phyloP scores from a whole-genome alignment of 2,329 filamentous ascomycete species.

The Colletotrichum lentis region DNA sequence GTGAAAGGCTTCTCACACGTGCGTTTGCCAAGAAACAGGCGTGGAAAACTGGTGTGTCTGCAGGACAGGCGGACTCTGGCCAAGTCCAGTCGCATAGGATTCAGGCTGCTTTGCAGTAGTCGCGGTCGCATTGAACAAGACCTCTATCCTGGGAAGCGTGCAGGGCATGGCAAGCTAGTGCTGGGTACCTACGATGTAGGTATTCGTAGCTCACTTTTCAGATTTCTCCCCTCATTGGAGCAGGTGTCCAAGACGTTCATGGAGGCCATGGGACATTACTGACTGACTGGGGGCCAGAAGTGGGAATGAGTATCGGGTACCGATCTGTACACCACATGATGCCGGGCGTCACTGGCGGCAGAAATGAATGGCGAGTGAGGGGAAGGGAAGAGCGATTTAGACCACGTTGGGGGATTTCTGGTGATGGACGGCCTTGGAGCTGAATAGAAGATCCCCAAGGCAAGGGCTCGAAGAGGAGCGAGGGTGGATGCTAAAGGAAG shows the following conservation, averaged over 20 bases:
- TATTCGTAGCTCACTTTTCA: background rate
- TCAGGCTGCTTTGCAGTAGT: slow-evolving; percentile 5
- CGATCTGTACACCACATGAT: background rate
- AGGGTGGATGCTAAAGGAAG: background rate
- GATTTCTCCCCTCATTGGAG: slow-evolving; percentile 8
- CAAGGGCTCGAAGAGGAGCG: background rate
- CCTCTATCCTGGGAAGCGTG: background rate
- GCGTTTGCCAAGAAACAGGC: background rate
- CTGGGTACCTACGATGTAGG: background rate
- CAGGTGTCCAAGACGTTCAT: slow-evolving; percentile 8
- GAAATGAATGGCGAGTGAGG: background rate
- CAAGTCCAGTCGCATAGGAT: background rate
- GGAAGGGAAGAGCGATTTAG: background rate
- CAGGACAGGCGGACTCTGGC: background rate
- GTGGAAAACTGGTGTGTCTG: slow-evolving; percentile 8
- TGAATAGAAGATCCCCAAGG: slow-evolving; percentile 2
- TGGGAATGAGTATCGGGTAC: background rate
- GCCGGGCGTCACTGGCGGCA: background rate
- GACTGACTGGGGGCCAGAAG: background rate
- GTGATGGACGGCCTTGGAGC: slow-evolving; percentile 10
- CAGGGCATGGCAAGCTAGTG: background rate
- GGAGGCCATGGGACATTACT: slow-evolving; percentile 3
- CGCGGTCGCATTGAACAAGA: slow-evolving; percentile 1
- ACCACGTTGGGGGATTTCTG: background rate
- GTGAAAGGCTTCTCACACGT: slow-evolving; percentile 11